phyloP scores from a whole-genome alignment of 352 stramenopile species.

The Phytopythium litorale region DNA sequence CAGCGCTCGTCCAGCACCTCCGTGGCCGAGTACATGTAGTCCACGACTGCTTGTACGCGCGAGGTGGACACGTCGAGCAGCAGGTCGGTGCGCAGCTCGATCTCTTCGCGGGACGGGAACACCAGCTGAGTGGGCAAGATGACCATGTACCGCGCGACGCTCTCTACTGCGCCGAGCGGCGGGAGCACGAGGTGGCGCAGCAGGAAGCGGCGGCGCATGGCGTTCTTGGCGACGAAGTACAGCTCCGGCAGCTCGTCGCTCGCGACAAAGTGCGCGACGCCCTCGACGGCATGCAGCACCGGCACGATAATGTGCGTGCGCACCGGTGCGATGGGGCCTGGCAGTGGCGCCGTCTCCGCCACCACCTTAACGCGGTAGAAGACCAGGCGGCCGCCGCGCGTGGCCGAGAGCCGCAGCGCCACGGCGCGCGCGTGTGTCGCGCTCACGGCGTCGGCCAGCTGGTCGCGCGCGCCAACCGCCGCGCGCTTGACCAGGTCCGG shows the following conservation, averaged over 20 bases:
- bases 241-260: constrained; percentile 80
- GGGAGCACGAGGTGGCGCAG: constrained; percentile 66
- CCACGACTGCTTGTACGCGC: constrained; percentile 65
- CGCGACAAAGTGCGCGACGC: constrained; percentile 71
- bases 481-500: constrained; percentile 72
- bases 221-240: constrained; percentile 84
- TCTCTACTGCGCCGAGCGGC: constrained; percentile 57
- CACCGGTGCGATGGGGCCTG: constrained; percentile 42
- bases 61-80: constrained; percentile 74
- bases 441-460: constrained; percentile 51
- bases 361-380: constrained; percentile 68
- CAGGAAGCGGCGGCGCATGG: constrained; percentile 62
- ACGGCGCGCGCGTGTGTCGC: constrained; percentile 49
- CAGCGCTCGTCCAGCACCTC: constrained; percentile 80
- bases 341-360: constrained; percentile 48
- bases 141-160: constrained; percentile 66
- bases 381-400: constrained; percentile 47
- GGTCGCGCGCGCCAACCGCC: constrained; percentile 58
- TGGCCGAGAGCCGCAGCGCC: constrained; percentile 55
- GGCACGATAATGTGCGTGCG: constrained; percentile 57
- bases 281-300: constrained; percentile 63
- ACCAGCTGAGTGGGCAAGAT: constrained; percentile 75
- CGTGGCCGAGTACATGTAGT: constrained; percentile 82
- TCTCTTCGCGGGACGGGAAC: constrained; percentile 75
- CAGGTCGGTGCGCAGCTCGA: constrained; percentile 69